Evolutionary conservation across 1,139 yeast species (phyloP).

Genomic region (Yamadazyma triangularis): DNA sequence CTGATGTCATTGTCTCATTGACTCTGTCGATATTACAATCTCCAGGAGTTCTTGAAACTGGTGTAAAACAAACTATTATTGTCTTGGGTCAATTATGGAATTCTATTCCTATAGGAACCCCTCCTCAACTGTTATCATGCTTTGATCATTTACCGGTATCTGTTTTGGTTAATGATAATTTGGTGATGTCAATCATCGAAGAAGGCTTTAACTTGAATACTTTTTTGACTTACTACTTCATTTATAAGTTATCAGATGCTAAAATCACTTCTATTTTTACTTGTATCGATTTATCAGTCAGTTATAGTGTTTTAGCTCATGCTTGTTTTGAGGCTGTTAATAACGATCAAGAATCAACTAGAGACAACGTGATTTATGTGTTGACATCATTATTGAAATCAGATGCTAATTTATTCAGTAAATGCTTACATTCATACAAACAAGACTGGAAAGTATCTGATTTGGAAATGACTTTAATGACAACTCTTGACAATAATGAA

Average conservation of each 20-base stretch:
- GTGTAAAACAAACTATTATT: conserved; percentile 30
- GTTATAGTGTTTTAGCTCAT: conserved; percentile 18
- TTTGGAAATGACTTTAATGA: conserved; percentile 66
- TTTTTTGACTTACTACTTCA: conserved; percentile 26
- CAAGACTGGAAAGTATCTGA: conserved; percentile 38
- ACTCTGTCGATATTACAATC: conserved; percentile 53
- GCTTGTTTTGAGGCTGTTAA: conserved; percentile 19
- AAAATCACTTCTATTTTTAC: conserved; percentile 20
- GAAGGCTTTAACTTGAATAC: conserved; percentile 26
- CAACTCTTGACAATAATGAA: conserved; percentile 41
- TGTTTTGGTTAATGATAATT: neutral
- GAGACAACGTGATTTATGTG: conserved; percentile 31
- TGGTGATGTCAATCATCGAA: conserved; percentile 1
- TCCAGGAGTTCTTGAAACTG: conserved; percentile 13
- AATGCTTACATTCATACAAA: conserved; percentile 30
- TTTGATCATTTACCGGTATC: neutral
- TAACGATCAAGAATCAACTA: conserved; percentile 16
- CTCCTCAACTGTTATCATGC: neutral
- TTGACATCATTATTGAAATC: conserved; percentile 42
- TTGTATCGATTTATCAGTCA: conserved; percentile 17
- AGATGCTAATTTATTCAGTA: conserved; percentile 37
- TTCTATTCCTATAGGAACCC: conserved; percentile 17
- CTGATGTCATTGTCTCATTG: conserved; percentile 62
- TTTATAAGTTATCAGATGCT: conserved; percentile 15
- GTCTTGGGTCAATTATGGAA: conserved; percentile 43